A percentile compares a stretch with the other conserved stretches of the same genome.
These are phyloP conservation scores for Isatis tinctoria DNA, from an alignment of 345 rosid species.

Conservation along the genomic window DNA sequence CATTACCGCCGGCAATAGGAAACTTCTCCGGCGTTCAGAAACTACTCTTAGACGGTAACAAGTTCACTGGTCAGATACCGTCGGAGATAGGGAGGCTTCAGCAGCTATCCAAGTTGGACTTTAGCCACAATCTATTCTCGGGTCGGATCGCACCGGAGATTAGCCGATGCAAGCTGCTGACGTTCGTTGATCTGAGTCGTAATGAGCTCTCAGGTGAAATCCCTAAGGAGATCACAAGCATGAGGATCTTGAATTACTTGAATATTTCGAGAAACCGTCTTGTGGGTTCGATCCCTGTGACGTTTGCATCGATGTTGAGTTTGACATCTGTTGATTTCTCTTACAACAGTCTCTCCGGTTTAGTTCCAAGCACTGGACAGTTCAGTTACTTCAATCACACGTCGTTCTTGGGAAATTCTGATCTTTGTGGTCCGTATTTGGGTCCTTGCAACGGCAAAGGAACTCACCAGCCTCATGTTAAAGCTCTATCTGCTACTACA, in stretches of 20 bases:
- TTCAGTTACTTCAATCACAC: slow-evolving; percentile 79
- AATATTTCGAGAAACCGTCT: slow-evolving; percentile 76
- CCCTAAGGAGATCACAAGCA: slow-evolving; percentile 61
- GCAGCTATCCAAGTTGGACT: slow-evolving; percentile 74
- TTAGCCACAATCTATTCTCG: slow-evolving; percentile 58
- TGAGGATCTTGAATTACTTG: slow-evolving; percentile 81
- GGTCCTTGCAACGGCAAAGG: slow-evolving; percentile 55
- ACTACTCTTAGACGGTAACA: slow-evolving; percentile 74
- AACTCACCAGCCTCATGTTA: slow-evolving; percentile 42
- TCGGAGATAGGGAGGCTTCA: slow-evolving; percentile 65
- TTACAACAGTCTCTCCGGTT: slow-evolving; percentile 77
- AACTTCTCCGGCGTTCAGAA: slow-evolving; percentile 75
- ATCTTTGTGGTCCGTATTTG: slow-evolving; percentile 75
- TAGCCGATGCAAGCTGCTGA: slow-evolving; percentile 65
- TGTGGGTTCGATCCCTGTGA: slow-evolving; percentile 59
- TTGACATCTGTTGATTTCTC: slow-evolving; percentile 84
- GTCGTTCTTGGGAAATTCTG: slow-evolving; percentile 70
- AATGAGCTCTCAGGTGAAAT: slow-evolving; percentile 68
- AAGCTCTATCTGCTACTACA: slow-evolving; percentile 59
- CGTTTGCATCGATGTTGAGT: slow-evolving; percentile 76
- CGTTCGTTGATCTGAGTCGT: slow-evolving; percentile 77
- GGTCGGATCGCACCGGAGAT: slow-evolving; percentile 58
- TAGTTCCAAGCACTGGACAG: slow-evolving; percentile 85
- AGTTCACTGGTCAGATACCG: slow-evolving; percentile 66
- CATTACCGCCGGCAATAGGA: slow-evolving; percentile 57